Base-by-base conservation (phyloP, 1,284 basidiomycete genomes). In the Microbotryum scabiosae region DNA sequence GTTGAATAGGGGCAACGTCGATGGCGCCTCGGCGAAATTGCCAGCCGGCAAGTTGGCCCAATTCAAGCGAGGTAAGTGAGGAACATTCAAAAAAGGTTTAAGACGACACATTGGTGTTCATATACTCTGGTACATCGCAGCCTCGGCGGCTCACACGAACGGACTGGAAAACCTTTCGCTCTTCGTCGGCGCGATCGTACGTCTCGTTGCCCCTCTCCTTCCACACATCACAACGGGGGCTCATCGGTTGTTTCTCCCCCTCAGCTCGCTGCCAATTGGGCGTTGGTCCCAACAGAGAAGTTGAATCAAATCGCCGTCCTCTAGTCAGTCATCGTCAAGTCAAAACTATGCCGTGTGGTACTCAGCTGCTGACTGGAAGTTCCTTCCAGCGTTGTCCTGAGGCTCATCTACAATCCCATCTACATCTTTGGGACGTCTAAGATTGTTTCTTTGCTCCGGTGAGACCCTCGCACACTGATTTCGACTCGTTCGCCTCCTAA, bases 1-100 rank as follows among this genome's bases (percentile, higher is more conserved):
- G n/a, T n/a, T n/a, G n/a, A n/a, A n/a, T n/a, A 53, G 51, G n/a
- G 30, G 30, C n/a, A 53, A 53, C 36, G 12, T 53, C 36, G 51
- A 53, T 32, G 32, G 21, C 20, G 51, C 32, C 21, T 32, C 30
- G 30, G 30, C 30, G 6, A 53, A 41, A 41, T 23, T 53, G 14
- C 36, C 51, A 32, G 32, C 30, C 3, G 36, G 10, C 18, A 23
- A 53, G 23, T 23, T 53, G 16, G 51, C 51, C 23, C 32, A 18
- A 10, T 21, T 53, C 51, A 53, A 43, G 36, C 51, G 51, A n/a
- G 51, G 51, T 43, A n/a, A 20, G 51, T 16, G 28, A 16, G 30
- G 5, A 10, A 5, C 23, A n/a, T n/a, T 23, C 2, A 9, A n/a
- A 5, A n/a, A 23, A 2, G 30, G 8, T 30, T 3, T 25, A 8